Percentiles rank a stretch among this genome's conserved stretches.
Evolutionary conservation across 345 rosid genomes (phyloP).

Genomic region (Aethionema arabicum): DNA sequence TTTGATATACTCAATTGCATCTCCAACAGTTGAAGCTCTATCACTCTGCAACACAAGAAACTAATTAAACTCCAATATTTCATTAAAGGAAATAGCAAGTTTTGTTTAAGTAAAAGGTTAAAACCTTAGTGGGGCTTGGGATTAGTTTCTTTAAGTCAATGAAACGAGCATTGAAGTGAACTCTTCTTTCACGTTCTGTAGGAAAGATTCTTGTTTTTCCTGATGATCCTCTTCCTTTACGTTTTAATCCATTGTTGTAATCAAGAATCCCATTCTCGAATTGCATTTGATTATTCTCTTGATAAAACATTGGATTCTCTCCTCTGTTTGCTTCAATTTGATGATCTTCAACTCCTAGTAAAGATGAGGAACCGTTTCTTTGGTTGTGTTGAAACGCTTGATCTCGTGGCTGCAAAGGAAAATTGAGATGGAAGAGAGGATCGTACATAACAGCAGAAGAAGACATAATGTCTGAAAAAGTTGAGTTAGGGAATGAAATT

Average conservation of each 20-base stretch:
- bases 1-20: slow-evolving; percentile 71
- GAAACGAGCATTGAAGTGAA: slow-evolving; percentile 51
- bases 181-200: slow-evolving; percentile 67
- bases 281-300: slow-evolving; percentile 31
- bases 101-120: too few relatives aligned
- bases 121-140: slow-evolving; percentile 69
- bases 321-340: slow-evolving; percentile 36
- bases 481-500: slow-evolving; percentile 12
- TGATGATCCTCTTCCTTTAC: slow-evolving; percentile 42
- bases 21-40: slow-evolving; percentile 73
- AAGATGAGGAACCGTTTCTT: slow-evolving; percentile 34
- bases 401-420: slow-evolving; percentile 55
- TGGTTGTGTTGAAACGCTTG: too few relatives aligned
- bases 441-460: slow-evolving; percentile 51
- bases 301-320: slow-evolving; percentile 35
- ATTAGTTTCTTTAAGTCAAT: slow-evolving; percentile 46
- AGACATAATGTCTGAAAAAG: slow-evolving; percentile 35
- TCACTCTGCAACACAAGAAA: slow-evolving; percentile 41
- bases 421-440: slow-evolving; percentile 57
- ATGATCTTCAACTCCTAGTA: slow-evolving; percentile 41
- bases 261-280: slow-evolving; percentile 44
- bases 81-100: too few relatives aligned
- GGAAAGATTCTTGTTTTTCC: slow-evolving; percentile 56
- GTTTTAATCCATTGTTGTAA: slow-evolving; percentile 33
- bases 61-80: too few relatives aligned